These are phyloP conservation scores for Sugiyamaella paludigena DNA, from an alignment of 1,139 yeast species.

Conservation along the genomic window DNA sequence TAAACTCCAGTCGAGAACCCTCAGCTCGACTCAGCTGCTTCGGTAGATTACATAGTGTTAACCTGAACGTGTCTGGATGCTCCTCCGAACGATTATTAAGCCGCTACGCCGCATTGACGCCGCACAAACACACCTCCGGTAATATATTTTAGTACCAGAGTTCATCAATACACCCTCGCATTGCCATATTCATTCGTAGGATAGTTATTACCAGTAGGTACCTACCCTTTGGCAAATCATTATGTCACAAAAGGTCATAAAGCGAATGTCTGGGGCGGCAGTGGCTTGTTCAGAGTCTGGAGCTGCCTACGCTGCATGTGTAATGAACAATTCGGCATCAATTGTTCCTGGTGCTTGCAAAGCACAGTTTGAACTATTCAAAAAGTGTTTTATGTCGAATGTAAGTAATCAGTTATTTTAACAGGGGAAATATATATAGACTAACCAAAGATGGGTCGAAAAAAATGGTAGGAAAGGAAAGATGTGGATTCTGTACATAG, in stretches of 20 bases:
- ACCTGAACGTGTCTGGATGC: no score
- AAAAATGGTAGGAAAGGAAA: slow-evolving; percentile 6
- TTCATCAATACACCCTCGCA: no score
- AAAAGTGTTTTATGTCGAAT: slow-evolving; percentile 51
- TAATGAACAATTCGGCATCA: slow-evolving; percentile 10
- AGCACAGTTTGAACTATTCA: slow-evolving; percentile 55
- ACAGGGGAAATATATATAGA: not conserved
- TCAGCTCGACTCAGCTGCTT: no score
- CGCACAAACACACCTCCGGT: no score
- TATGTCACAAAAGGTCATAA: slow-evolving; percentile 11
- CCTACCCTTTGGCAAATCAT: no score
- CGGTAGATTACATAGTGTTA: no score
- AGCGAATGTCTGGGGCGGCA: slow-evolving; percentile 14
- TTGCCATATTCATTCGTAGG: no score
- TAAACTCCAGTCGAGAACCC: no score
- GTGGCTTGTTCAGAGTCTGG: slow-evolving; percentile 12
- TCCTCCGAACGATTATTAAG: no score
- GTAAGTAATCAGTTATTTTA: slow-evolving; percentile 25
- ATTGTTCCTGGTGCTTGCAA: slow-evolving; percentile 18
- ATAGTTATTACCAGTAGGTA: no score
- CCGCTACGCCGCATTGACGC: no score
- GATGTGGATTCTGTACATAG: not conserved
- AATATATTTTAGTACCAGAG: no score
- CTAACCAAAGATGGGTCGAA: slow-evolving; percentile 13
- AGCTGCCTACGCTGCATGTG: slow-evolving; percentile 13